Evolutionary conservation across 2,329 filamentous ascomycete species (phyloP), one percentile per base, ranked within the genome.

Genomic region (Chaetothyriales sp.): DNA sequence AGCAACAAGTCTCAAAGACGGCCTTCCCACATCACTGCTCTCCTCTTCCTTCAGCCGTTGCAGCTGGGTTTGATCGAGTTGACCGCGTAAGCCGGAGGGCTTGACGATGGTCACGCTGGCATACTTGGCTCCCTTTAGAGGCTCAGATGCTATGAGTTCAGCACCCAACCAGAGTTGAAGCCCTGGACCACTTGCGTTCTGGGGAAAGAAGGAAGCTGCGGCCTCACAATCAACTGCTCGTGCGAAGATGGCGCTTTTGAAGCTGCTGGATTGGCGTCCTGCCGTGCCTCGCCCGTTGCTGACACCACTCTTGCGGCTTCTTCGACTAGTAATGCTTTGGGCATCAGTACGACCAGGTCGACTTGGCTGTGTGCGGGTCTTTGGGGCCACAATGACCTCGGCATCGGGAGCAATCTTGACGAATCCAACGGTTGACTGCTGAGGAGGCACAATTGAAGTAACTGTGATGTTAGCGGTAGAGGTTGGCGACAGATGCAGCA

Each of bases 301-400:
- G 18, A 80, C 75, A 42, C 75, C 75, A 60, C 84, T 92, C 65
- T 84, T 83, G 26, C 67, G 77, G 63, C 86, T 90, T 61, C 82
- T 87, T 58, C 83, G 81, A 44, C 86, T 86, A 1, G 83, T 83
- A 7, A 89, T 83, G 63, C 89, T 95, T 52, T 83, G 76, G 62
- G 78, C 87, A 59, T 93, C 87, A 39, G 80, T 78, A n/a, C 73
- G 78, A 26, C 70, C 68, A 53, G 70, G 75, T 51, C 81, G 78
- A 2, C 79, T 72, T 32, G 75, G 70, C 64, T 86, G 88, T 43
- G 84, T 75, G 50, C 90, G 79, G 22, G 83, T 84, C 70, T 98
- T 98, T 0, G 92, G 92, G 2, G 92, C 92, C 53, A 98, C 92
- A 57, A 96, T 94, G 47, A 98, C 89, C 68, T 98, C 92, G 19